Base-by-base conservation (phyloP, 1,139 yeast species). In the Candida labiduridarum region DNA sequence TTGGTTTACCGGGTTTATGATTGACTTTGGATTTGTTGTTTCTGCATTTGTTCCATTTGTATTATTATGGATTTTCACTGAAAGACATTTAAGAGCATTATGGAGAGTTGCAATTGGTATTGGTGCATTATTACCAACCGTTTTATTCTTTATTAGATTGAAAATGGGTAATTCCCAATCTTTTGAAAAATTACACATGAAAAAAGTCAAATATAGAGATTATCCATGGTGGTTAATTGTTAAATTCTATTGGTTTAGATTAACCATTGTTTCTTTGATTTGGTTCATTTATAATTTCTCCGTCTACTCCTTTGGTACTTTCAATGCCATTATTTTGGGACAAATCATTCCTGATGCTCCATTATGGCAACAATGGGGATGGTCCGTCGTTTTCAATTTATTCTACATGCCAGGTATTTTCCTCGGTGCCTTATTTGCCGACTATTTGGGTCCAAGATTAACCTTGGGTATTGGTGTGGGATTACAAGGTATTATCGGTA, bases 251-350 rank as follows among this genome's bases (percentile, higher is more conserved):
- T 87, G 96, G 88, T 86, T 86, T 61, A 83, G 97, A 66, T 74
- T 91, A 52, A 48, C 76, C 7, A 73, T 89, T 49, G 88, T 89
- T 39, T 77, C 94, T 4, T 63, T 87, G 52, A 82, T 91, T 59
- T 92, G 98, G 98, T 90, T 89, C 74, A 75, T 89, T 61, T 92
- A 92, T 64, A 96, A 92, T 69, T 90, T 91, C 68, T 84, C 91
- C 25, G 81, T 85, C 10, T 92, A 91, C 68, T 88, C 97, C 0
- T 91, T 89, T 65, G 92, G 96, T 59, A 82, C 89, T 60, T 91
- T 85, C 69, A 87, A 96, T 12, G 72, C 91, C 19, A 77, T 78
- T 55, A 88, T 91, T 56, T 71, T 89, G 56, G 72, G 77, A 38
- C 67, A 71, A 42, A 72, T 89, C 52, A 81, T 88, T 53, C 84